A percentile compares a stretch with the other conserved stretches of the same genome.
Conservation (phyloP, 2,329 filamentous ascomycete genomes). For the Calonectria pseudoturangicola region DNA sequence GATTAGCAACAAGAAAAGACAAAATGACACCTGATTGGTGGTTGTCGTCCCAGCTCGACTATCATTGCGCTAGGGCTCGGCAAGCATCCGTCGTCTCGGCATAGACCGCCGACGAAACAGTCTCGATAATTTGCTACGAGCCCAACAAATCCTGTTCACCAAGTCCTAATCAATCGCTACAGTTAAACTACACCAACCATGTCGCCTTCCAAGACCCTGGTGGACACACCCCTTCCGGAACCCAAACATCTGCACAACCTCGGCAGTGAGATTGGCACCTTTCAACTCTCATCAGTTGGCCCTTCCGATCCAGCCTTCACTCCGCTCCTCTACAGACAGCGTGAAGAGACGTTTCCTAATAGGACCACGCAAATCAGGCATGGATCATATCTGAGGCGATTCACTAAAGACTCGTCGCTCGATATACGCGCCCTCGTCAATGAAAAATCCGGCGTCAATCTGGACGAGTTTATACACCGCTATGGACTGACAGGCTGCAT, state of each 20-base stretch:
- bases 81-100: neutral
- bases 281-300: slow-evolving; percentile 1
- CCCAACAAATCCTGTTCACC: too few relatives aligned
- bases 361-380: slow-evolving; percentile 1
- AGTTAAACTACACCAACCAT: neutral
- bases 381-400: slow-evolving; percentile 4
- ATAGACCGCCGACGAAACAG: neutral
- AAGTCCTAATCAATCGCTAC: too few relatives aligned
- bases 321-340: slow-evolving; percentile 6
- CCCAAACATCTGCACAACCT: neutral
- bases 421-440: neutral
- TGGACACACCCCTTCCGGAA: neutral
- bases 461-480: neutral
- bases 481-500: slow-evolving; percentile 12
- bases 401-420: neutral
- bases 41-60: neutral
- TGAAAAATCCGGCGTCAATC: neutral
- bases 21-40: neutral
- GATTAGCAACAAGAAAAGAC: too few relatives aligned
- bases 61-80: neutral
- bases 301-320: slow-evolving; percentile 6
- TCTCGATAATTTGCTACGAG: neutral
- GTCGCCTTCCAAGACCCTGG: neutral
- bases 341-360: slow-evolving; percentile 2
- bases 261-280: neutral